phyloP scores from a whole-genome alignment of 345 rosid species.

The Noccaea bulbosa region DNA sequence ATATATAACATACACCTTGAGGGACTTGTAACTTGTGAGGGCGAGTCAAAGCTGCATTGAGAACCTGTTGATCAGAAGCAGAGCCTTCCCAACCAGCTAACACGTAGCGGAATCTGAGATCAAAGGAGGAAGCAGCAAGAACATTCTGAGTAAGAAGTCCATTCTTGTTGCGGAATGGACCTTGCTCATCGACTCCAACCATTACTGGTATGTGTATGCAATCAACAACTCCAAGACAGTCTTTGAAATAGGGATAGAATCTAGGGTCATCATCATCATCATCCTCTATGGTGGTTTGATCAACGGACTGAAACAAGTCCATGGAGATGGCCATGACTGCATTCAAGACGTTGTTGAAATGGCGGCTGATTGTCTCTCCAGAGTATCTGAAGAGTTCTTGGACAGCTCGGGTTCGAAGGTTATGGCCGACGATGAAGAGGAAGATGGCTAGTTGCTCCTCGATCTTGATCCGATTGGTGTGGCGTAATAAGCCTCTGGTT shows the following conservation, averaged over 20 bases:
- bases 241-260: conserved; percentile 80
- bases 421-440: conserved; percentile 83
- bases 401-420: conserved; percentile 84
- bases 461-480: conserved; percentile 84
- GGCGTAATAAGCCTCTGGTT: conserved; percentile 76
- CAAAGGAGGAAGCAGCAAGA: conserved; percentile 80
- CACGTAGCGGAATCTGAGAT: conserved; percentile 81
- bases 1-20: too few relatives aligned
- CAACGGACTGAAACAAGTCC: conserved; percentile 64
- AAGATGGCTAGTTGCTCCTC: conserved; percentile 93
- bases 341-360: conserved; percentile 88
- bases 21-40: conserved; percentile 70
- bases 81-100: conserved; percentile 99
- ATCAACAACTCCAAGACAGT: conserved; percentile 85
- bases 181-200: conserved; percentile 95
- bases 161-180: conserved; percentile 74
- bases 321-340: conserved; percentile 73
- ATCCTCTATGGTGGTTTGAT: conserved; percentile 51
- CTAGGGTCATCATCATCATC: conserved; percentile 54
- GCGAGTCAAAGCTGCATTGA: conserved; percentile 77
- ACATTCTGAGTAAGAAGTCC: conserved; percentile 85
- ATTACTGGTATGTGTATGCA: conserved; percentile 81
- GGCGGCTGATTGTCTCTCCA: conserved; percentile 93
- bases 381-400: conserved; percentile 78
- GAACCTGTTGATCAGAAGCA: conserved; percentile 76